phyloP scores from a whole-genome alignment of 192 early-diverging fungal genomes.

The Backusella sp. region DNA sequence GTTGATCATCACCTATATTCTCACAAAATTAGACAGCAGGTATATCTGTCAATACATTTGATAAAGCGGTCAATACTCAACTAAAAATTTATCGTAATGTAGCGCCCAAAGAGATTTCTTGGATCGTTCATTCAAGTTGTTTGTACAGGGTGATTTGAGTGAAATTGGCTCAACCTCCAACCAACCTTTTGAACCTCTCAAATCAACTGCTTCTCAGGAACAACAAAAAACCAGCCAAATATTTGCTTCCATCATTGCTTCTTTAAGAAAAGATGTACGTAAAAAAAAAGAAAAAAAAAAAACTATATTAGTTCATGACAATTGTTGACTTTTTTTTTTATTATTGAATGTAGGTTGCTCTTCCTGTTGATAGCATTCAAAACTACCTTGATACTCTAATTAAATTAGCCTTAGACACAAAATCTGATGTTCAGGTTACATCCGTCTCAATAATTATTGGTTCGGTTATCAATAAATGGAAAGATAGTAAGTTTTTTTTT shows the following conservation, averaged over 20 bases:
- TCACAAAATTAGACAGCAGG: conserved; percentile 43
- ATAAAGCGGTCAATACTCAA: not conserved
- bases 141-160: conserved; percentile 39
- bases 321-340: not conserved
- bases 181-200: not conserved
- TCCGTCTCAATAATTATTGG: conserved; percentile 16
- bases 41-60: conserved; percentile 22
- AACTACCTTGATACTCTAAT: conserved; percentile 16
- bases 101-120: conserved; percentile 44
- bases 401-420: conserved; percentile 8
- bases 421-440: conserved; percentile 12
- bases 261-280: conserved; percentile 17
- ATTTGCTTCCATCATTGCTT: conserved; percentile 17
- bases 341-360: not conserved
- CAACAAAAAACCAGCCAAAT: conserved; percentile 20
- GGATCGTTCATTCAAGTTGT: conserved; percentile 45
- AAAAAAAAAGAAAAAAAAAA: not conserved
- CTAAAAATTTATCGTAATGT: not conserved
- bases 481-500: conserved; percentile 35
- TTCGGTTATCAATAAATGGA: conserved; percentile 37
- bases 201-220: not conserved
- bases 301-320: not conserved
- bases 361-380: conserved; percentile 20
- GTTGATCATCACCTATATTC: conserved; percentile 40
- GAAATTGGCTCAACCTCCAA: not conserved